phyloP scores from a whole-genome alignment of 2,329 filamentous ascomycete genomes.

The Hirsutella rhossiliensis region DNA sequence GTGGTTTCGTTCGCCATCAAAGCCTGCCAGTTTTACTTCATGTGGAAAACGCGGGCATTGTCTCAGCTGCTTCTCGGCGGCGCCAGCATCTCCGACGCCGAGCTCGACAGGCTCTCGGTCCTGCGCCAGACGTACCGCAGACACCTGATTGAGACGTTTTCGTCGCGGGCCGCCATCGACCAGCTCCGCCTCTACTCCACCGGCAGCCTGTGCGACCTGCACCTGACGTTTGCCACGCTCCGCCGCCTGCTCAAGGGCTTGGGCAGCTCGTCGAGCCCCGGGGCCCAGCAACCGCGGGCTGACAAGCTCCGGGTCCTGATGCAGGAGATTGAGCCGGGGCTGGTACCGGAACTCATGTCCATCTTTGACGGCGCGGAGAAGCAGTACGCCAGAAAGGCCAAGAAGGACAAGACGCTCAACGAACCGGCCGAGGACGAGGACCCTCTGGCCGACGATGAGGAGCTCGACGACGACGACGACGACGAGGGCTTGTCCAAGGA shows the following conservation, averaged over 20 bases:
- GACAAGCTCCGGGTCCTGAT: conserved; percentile 35
- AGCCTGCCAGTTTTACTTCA: conserved; percentile 75
- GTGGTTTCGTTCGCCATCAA: conserved; percentile 66
- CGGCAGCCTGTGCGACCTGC: conserved; percentile 68
- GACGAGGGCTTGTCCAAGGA: conserved; percentile 41
- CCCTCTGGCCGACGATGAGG: conserved; percentile 51
- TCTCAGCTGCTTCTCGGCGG: conserved; percentile 42
- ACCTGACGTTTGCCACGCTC: conserved; percentile 67
- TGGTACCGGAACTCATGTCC: conserved; percentile 57
- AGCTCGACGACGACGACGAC: conserved; percentile 39
- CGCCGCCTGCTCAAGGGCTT: conserved; percentile 38
- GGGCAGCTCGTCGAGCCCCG: conserved; percentile 13
- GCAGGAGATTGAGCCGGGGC: conserved; percentile 52
- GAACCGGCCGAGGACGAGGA: conserved; percentile 62
- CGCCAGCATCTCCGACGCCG: conserved; percentile 40
- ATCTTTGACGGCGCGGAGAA: conserved; percentile 72
- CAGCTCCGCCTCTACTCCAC: conserved; percentile 66
- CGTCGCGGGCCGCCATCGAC: conserved; percentile 58
- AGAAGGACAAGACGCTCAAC: conserved; percentile 43
- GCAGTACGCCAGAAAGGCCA: conserved; percentile 58
- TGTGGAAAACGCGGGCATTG: conserved; percentile 72
- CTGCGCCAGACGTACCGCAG: conserved; percentile 45
- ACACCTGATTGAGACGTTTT: conserved; percentile 56
- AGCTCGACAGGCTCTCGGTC: conserved; percentile 47
- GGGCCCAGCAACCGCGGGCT: conserved; percentile 9